phyloP scores from a whole-genome alignment of 1,284 basidiomycete species.

The Leccinum fuscescens region DNA sequence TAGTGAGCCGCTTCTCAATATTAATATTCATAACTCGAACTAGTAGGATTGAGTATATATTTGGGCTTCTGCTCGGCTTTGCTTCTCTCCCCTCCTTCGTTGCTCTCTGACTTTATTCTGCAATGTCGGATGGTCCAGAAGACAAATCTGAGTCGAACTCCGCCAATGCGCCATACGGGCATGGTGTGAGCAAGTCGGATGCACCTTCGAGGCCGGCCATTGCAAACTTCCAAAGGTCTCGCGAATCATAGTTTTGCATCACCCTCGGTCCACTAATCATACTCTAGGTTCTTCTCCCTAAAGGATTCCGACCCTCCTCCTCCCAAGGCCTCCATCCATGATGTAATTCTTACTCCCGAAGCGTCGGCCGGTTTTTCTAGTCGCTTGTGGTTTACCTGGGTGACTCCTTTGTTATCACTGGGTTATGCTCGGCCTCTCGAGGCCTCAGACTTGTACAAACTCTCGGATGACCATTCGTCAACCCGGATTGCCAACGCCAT shows the following conservation, averaged over 20 bases:
- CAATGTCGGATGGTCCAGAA: too few species aligned
- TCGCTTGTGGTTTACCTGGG: conserved; percentile 61
- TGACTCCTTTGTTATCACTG: conserved; percentile 65
- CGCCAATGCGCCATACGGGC: too few species aligned
- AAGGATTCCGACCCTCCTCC: conserved; percentile 35
- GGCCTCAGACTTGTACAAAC: conserved; percentile 81
- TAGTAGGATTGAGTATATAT: too few species aligned
- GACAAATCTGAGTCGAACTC: too few species aligned
- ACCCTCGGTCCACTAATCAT: background rate
- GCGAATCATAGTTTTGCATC: too few species aligned
- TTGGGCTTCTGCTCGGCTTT: too few species aligned
- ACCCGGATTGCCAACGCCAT: conserved; percentile 63
- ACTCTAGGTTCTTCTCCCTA: background rate
- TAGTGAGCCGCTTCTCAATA: too few species aligned
- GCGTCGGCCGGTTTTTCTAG: conserved; percentile 42
- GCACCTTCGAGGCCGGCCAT: too few species aligned
- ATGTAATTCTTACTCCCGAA: conserved; percentile 48
- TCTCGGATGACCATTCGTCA: conserved; percentile 63
- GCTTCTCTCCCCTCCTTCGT: background rate
- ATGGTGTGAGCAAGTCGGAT: too few species aligned
- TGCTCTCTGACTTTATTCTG: too few species aligned
- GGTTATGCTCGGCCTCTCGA: conserved; percentile 79
- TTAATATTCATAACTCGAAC: too few species aligned
- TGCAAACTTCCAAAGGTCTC: too few species aligned
- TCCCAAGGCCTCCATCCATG: conserved; percentile 43